phyloP scores from a whole-genome alignment of 768 basidiomycete species.

The Leucosporidium creatinivorum region DNA sequence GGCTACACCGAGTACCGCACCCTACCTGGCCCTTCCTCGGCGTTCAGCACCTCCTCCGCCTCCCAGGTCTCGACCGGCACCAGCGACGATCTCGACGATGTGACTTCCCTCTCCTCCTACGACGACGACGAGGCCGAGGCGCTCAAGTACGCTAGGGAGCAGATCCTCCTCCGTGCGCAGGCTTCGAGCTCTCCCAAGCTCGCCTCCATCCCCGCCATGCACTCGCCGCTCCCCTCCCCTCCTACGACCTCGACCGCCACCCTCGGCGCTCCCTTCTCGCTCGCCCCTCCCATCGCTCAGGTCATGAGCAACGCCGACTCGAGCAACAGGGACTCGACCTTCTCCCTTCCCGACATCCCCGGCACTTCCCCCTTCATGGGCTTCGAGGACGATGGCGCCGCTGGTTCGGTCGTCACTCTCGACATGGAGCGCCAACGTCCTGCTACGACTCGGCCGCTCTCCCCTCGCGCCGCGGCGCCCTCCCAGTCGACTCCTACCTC shows the following conservation, averaged over 20 bases:
- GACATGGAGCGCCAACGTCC: neutral
- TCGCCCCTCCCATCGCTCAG: neutral
- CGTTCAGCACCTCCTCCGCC: conserved; percentile 14
- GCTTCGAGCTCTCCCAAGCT: neutral
- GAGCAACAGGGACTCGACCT: conserved; percentile 17
- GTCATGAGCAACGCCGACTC: neutral
- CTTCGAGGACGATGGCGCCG: conserved; percentile 24
- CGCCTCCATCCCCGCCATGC: neutral
- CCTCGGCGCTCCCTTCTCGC: conserved; percentile 1
- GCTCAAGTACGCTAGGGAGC: conserved; percentile 1
- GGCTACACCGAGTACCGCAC: neutral
- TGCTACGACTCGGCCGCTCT: neutral
- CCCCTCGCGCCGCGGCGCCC: neutral
- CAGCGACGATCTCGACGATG: conserved; percentile 12
- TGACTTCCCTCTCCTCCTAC: conserved; percentile 16
- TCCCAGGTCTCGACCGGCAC: neutral
- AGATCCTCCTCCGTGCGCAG: neutral
- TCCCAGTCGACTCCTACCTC: conserved; percentile 13
- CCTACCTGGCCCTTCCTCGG: neutral
- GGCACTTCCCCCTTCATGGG: conserved; percentile 31
- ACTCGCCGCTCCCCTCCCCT: neutral
- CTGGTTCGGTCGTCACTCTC: conserved; percentile 15
- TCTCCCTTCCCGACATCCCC: conserved; percentile 28
- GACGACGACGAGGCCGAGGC: conserved; percentile 19
- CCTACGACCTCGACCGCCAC: neutral